Evolutionary conservation across 108 stramenopile genomes (phyloP).

Genomic region (Cylindrotheca fusiformis): DNA sequence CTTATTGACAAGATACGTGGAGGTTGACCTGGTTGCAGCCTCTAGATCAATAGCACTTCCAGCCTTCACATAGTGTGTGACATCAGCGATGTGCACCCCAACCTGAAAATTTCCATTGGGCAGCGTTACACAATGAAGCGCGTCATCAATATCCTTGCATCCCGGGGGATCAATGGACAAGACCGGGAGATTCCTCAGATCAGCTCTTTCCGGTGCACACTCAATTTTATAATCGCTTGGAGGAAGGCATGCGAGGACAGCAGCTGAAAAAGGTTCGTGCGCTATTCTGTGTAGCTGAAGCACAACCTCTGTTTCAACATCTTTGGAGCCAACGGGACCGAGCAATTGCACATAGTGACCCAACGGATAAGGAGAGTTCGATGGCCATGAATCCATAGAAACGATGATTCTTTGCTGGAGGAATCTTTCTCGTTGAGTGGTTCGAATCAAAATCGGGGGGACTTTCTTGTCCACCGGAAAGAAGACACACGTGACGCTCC

Average conservation of each 20-base stretch:
- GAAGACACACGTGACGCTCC: conserved; percentile 79
- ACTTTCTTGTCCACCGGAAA: conserved; percentile 89
- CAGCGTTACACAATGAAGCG: conserved; percentile 89
- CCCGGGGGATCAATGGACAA: conserved; percentile 98
- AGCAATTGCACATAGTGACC: conserved; percentile 93
- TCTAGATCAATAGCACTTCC: conserved; percentile 94
- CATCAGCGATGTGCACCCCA: conserved; percentile 99
- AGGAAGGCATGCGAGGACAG: conserved; percentile 96
- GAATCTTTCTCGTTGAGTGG: conserved; percentile 72
- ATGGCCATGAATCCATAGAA: conserved; percentile 91
- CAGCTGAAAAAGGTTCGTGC: conserved; percentile 90
- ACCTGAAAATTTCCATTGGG: conserved; percentile 92
- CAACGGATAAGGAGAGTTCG: conserved; percentile 77
- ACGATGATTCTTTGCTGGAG: conserved; percentile 81
- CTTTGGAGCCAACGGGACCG: conserved; percentile 89
- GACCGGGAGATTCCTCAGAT: conserved; percentile 90
- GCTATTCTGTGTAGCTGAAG: conserved; percentile 95
- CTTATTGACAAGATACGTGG: conserved; percentile 96
- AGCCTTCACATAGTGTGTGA: conserved; percentile 95
- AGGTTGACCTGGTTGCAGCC: conserved; percentile 94
- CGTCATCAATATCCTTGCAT: conserved; percentile 99
- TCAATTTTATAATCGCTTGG: conserved; percentile 92
- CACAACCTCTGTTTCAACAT: conserved; percentile 95
- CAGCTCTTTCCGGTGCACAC: conserved; percentile 67
- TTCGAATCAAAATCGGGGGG: conserved; percentile 81